Evolutionary conservation across 768 basidiomycete species (phyloP).

Genomic region (Lentinula guzmanii): DNA sequence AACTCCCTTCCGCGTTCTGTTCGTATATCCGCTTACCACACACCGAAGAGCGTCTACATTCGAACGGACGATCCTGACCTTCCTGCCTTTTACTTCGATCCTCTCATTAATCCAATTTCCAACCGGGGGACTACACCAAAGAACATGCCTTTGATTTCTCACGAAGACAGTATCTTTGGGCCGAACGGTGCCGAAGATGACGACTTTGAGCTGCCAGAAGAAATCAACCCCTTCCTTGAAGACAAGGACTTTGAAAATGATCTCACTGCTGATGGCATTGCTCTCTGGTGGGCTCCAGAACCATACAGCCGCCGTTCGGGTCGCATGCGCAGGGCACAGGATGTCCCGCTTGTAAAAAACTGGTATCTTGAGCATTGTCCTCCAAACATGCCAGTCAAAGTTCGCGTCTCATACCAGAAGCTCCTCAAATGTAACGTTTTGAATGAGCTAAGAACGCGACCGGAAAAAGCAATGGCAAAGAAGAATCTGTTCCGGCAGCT

Average conservation of each 20-base stretch:
- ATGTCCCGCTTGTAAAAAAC: constrained; percentile 92
- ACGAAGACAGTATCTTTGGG: constrained; percentile 92
- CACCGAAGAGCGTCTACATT: constrained; percentile 96
- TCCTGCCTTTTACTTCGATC: constrained; percentile 98
- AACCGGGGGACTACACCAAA: constrained; percentile 81
- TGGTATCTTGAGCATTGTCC: constrained; percentile 99
- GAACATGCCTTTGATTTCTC: constrained; percentile 74
- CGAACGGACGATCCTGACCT: constrained; percentile 99
- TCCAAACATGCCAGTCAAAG: constrained; percentile 93
- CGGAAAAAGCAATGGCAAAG: constrained; percentile 97
- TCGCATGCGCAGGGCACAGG: constrained; percentile 89
- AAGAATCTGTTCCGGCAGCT: constrained; percentile 94
- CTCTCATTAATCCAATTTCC: constrained; percentile 96
- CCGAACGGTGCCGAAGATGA: constrained; percentile 82
- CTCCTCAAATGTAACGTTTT: constrained; percentile 92
- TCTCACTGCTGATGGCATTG: constrained; percentile 92
- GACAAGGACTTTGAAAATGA: constrained; percentile 81
- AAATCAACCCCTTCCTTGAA: constrained; percentile 73
- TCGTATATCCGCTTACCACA: constrained; percentile 86
- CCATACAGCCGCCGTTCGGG: constrained; percentile 93
- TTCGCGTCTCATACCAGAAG: constrained; percentile 98
- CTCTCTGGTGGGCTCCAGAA: constrained; percentile 97
- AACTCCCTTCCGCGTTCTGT: constrained; percentile 97
- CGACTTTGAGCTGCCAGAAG: constrained; percentile 79
- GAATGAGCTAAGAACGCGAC: constrained; percentile 84